Conservation (phyloP, 768 basidiomycete genomes). For the Lyophyllum semitale region DNA sequence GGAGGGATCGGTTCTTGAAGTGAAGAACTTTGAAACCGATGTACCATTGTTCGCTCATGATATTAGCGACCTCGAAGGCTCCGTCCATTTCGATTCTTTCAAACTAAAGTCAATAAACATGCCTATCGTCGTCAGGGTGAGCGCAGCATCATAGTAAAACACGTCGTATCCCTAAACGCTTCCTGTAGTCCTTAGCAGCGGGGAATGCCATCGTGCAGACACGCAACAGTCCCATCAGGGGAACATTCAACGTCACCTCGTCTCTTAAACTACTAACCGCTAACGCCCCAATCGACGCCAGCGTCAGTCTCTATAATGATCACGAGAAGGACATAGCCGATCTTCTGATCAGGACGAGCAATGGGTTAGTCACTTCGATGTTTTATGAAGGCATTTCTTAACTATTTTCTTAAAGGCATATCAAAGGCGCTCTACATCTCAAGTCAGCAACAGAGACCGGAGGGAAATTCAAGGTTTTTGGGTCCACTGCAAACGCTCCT, state of each 20-base stretch:
- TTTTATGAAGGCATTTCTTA: background rate
- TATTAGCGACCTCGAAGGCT: too few relatives aligned
- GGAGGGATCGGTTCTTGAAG: too few relatives aligned
- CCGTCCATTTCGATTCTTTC: too few relatives aligned
- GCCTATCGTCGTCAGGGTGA: slow-evolving; percentile 39
- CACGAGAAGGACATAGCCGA: slow-evolving; percentile 24
- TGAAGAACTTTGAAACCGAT: too few relatives aligned
- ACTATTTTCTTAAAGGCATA: slow-evolving; percentile 2
- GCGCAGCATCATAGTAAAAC: background rate
- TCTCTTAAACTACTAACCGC: slow-evolving; percentile 35
- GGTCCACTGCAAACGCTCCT: slow-evolving; percentile 10
- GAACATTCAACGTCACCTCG: too few relatives aligned
- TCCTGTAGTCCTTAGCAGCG: slow-evolving; percentile 32
- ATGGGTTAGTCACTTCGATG: slow-evolving; percentile 37
- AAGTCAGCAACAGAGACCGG: slow-evolving; percentile 9
- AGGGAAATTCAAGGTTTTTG: slow-evolving; percentile 17
- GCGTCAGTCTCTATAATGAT: slow-evolving; percentile 40
- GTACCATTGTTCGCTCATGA: too few relatives aligned
- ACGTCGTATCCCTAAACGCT: background rate
- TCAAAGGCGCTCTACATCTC: slow-evolving; percentile 9
- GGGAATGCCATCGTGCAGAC: slow-evolving; percentile 30
- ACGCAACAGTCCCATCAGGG: too few relatives aligned
- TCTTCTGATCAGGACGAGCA: slow-evolving; percentile 30
- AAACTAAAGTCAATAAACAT: too few relatives aligned
- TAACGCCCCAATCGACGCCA: slow-evolving; percentile 41